Conservation (phyloP, 371 early-diverging fungal species). For the Mucor circinelloides region DNA sequence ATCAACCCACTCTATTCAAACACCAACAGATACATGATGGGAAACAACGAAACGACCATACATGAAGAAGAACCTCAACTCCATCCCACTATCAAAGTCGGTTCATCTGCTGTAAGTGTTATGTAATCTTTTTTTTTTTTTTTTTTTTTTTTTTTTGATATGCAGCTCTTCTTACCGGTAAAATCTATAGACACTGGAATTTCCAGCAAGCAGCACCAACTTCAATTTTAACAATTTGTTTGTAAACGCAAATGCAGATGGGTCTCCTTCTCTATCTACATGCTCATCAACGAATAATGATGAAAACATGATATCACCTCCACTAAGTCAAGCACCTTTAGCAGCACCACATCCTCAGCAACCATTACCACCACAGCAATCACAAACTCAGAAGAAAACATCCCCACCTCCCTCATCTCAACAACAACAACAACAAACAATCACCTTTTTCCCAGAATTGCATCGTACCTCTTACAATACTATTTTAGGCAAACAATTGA, state of each 20-base stretch:
- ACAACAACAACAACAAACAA: conserved; percentile 7
- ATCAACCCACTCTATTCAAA: conserved; percentile 29
- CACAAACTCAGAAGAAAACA: conserved; percentile 8
- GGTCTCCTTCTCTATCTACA: conserved; percentile 7
- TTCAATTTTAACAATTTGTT: not conserved
- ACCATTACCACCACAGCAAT: not conserved
- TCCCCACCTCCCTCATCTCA: not conserved
- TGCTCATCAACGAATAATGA: conserved; percentile 4
- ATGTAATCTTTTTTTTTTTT: not conserved
- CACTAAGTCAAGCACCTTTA: not conserved
- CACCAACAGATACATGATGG: conserved; percentile 11
- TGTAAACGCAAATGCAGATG: not conserved
- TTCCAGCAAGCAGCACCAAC: not conserved
- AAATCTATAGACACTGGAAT: conserved; percentile 10
- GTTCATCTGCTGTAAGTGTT: conserved; percentile 17
- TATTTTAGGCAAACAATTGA: conserved; percentile 24
- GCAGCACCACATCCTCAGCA: not conserved
- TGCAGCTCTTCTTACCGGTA: not conserved
- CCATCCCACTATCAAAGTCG: not conserved
- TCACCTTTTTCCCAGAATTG: conserved; percentile 28
- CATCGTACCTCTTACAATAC: conserved; percentile 25
- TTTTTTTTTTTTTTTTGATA: not conserved
- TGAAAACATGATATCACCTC: conserved; percentile 11
- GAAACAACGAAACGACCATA: conserved; percentile 15
- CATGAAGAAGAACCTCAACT: conserved; percentile 19